Evolutionary conservation across 768 basidiomycete species (phyloP).

Genomic region (Albatrellus ellisii): DNA sequence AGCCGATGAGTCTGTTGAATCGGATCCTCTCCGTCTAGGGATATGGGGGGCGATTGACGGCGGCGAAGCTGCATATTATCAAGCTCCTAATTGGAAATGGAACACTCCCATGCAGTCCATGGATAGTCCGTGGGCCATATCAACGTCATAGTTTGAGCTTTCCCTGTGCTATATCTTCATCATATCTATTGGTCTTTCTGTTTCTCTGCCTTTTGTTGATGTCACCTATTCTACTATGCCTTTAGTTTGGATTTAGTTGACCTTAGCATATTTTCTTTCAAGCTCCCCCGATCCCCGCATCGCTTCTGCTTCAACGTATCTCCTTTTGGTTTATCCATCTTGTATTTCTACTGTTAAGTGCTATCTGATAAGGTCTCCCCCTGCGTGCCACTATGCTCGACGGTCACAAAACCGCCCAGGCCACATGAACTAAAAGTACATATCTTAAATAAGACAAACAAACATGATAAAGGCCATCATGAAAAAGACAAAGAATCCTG

Average conservation of each 20-base stretch:
- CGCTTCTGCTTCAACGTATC: conserved; percentile 2
- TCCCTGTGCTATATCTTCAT: conserved; percentile 14
- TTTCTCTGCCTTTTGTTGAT: neutral
- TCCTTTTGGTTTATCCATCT: conserved; percentile 4
- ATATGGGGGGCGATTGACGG: conserved; percentile 62
- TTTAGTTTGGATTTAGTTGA: conserved; percentile 2
- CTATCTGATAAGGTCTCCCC: conserved; percentile 13
- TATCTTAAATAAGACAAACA: neutral
- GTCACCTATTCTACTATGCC: conserved; percentile 1
- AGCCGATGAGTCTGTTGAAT: conserved; percentile 23
- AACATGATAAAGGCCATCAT: too few relatives aligned
- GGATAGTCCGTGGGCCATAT: conserved; percentile 68
- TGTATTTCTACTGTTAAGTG: conserved; percentile 15
- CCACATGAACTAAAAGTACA: too few relatives aligned
- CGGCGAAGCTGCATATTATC: conserved; percentile 60
- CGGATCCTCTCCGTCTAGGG: conserved; percentile 40
- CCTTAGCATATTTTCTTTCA: neutral
- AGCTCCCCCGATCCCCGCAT: conserved; percentile 3
- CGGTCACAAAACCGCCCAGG: too few relatives aligned
- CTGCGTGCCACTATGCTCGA: too few relatives aligned
- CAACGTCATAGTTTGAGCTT: conserved; percentile 32
- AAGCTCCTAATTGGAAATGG: conserved; percentile 53
- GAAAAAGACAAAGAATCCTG: neutral
- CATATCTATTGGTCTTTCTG: conserved; percentile 9
- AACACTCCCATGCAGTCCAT: conserved; percentile 49